These are phyloP conservation scores for Aspergillus cejpii DNA, from an alignment of 2,329 filamentous ascomycete species.

Conservation along the genomic window DNA sequence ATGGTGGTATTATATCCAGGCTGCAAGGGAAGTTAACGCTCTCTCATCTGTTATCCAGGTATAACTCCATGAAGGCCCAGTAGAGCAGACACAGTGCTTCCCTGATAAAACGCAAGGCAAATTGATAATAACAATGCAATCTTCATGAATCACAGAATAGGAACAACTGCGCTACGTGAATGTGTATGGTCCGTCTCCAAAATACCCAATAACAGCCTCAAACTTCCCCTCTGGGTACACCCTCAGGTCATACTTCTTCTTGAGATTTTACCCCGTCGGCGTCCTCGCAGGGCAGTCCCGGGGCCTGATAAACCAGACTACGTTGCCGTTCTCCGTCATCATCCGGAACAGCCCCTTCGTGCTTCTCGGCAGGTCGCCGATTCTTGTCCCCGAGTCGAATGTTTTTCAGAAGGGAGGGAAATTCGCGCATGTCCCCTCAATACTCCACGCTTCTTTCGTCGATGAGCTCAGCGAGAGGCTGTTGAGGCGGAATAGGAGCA, in stretches of 20 bases:
- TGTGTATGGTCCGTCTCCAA: not conserved
- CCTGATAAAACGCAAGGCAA: too few species aligned
- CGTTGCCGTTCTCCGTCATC: slow-evolving; percentile 3
- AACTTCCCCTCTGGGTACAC: not conserved
- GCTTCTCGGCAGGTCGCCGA: not conserved
- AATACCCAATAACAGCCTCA: not conserved
- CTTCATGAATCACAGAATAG: not conserved
- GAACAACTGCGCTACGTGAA: not conserved
- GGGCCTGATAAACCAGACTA: slow-evolving; percentile 1
- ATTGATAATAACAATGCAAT: too few species aligned
- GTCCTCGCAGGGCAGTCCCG: not conserved
- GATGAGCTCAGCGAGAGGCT: slow-evolving; percentile 1
- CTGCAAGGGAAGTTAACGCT: too few species aligned
- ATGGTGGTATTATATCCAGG: too few species aligned
- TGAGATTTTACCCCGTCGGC: slow-evolving; percentile 1
- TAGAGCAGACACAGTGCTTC: too few species aligned
- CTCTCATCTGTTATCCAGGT: too few species aligned
- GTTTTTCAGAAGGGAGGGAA: slow-evolving; percentile 2
- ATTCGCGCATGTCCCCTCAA: slow-evolving; percentile 3
- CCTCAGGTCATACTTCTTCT: slow-evolving; percentile 1
- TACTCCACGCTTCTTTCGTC: slow-evolving; percentile 1
- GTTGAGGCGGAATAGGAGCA: slow-evolving; percentile 1
- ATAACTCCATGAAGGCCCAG: too few species aligned
- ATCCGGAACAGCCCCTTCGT: slow-evolving; percentile 3
- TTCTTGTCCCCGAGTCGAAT: not conserved